Conservation (phyloP, 306 rosid species). For the Dryas alaskensis region DNA sequence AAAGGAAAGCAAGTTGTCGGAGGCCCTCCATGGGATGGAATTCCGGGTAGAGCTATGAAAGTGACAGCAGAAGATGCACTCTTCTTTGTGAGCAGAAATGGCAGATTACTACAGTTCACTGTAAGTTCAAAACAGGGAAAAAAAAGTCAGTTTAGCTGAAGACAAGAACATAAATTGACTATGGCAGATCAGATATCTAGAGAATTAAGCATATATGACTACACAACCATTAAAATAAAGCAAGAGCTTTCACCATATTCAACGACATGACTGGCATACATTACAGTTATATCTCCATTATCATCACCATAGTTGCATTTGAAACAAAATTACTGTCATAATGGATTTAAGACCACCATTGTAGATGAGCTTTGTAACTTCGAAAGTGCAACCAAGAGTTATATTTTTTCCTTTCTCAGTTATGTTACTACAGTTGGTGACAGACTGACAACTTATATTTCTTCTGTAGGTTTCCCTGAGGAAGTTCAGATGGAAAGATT, state of each 20-base stretch:
- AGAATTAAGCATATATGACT: background rate
- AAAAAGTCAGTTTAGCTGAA: background rate
- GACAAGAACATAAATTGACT: background rate
- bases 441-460: constrained; percentile 22
- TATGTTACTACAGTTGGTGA: background rate
- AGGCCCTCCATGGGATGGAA: constrained; percentile 89
- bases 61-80: constrained; percentile 69
- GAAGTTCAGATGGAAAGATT: constrained; percentile 89
- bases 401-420: no score
- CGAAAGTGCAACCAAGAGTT: no score
- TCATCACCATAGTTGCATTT: background rate
- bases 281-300: background rate
- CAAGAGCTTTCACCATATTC: background rate
- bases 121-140: constrained; percentile 44
- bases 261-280: background rate
- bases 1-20: constrained; percentile 59
- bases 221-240: background rate
- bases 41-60: constrained; percentile 50
- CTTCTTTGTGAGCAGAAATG: constrained; percentile 78
- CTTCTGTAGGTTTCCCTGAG: constrained; percentile 69
- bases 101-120: constrained; percentile 69
- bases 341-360: background rate
- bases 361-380: background rate
- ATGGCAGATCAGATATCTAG: background rate
- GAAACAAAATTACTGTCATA: background rate